A percentile compares a stretch with the other conserved stretches of the same genome.
Conservation (phyloP, 345 rosid species). For the Iberis pinnata region DNA sequence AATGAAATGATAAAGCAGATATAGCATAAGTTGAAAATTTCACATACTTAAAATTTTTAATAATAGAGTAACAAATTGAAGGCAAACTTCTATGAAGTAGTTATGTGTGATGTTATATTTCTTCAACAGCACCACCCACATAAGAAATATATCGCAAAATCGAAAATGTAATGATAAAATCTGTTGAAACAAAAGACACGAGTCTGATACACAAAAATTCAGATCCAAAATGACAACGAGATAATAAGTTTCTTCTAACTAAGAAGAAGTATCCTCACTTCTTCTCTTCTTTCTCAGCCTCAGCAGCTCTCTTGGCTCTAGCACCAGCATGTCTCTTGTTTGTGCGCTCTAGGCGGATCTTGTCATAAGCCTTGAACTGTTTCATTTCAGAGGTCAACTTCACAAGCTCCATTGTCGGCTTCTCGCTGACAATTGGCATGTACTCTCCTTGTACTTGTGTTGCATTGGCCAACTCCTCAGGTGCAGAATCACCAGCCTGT, state of each 20-base stretch:
- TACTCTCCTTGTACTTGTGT: slow-evolving; percentile 67
- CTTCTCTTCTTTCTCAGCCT: slow-evolving; percentile 91
- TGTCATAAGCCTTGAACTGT: slow-evolving; percentile 67
- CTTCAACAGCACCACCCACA: too few relatives aligned
- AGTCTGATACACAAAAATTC: not conserved
- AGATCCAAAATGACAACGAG: slow-evolving; percentile 6
- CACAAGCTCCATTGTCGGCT: slow-evolving; percentile 67
- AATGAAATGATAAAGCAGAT: too few relatives aligned
- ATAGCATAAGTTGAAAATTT: too few relatives aligned
- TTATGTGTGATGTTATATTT: too few relatives aligned
- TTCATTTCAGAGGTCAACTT: slow-evolving; percentile 71
- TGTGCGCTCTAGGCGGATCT: slow-evolving; percentile 55
- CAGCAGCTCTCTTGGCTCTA: slow-evolving; percentile 79
- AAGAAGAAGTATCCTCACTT: slow-evolving; percentile 41
- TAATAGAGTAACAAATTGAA: too few relatives aligned
- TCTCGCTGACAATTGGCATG: slow-evolving; percentile 62
- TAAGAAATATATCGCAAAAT: too few relatives aligned
- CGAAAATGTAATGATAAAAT: too few relatives aligned
- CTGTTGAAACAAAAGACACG: too few relatives aligned
- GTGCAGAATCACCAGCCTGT: slow-evolving; percentile 85
- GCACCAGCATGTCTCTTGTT: slow-evolving; percentile 59
- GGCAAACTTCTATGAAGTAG: too few relatives aligned
- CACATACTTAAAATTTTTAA: too few relatives aligned
- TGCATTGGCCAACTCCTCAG: slow-evolving; percentile 73
- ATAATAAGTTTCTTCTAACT: slow-evolving; percentile 9